Evolutionary conservation across 805 yeast genomes (phyloP), one percentile per base, ranked within the genome.

Genomic region (Millerago galiae): DNA sequence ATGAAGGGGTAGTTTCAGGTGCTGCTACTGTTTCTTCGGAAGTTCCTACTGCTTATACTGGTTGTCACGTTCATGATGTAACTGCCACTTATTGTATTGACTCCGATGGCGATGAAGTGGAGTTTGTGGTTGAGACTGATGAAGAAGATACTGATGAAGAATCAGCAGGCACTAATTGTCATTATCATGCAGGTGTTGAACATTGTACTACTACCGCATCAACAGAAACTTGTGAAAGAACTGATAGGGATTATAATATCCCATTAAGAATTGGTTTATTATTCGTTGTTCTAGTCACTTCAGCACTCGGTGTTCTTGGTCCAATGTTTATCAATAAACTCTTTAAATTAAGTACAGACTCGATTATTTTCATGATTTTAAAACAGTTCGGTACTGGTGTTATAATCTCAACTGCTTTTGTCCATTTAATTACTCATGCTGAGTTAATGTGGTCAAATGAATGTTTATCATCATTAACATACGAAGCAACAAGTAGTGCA

Each of bases 141-240:
- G 4, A 4, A 21, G 24, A 21, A 21, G 24, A 21, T 21, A 5
- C 7, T 21, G 24, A 21, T 5, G 24, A 21, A 21, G 24, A 21
- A 7, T 21, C 37, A 10, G 13, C 28, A 18, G 49, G 49, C n/a
- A 32, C 35, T 10, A 43, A 35, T 26, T 51, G 55, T 43, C 55
- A 51, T 37, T 51, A 49, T 48, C 55, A 51, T 38, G 55, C 55
- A 25, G 55, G 55, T 37, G 52, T 51, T 17, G 53, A 51, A 27
- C 55, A 51, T 29, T 51, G 55, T 49, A 43, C 42, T 18, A 52
- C 52, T 31, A 52, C 48, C 24, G 40, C 42, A 14, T 35, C 26
- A n/a, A 51, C 43, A 21, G 18, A 40, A 10, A 36, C 49, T 8
- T 51, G 55, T 44, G 50, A 44, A 31, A 38, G 34, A 28, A 38